Percentiles rank a stretch among this genome's conserved stretches.
Conservation (phyloP, 2,329 filamentous ascomycete genomes). For the Fusarium liriodendri region DNA sequence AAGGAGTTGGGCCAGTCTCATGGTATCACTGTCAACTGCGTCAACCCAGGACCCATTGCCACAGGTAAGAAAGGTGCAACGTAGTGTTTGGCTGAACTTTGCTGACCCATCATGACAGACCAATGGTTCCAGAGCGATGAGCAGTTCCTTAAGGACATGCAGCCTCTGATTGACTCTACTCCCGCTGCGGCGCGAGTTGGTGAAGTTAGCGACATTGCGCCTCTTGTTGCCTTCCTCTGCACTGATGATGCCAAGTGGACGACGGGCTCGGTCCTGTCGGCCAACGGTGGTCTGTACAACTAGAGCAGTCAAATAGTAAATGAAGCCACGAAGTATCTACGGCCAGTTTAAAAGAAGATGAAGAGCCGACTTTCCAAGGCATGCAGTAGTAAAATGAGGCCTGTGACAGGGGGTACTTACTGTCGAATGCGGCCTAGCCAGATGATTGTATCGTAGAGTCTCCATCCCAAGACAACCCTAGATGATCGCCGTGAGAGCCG, state of each 20-base stretch:
- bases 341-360: not conserved
- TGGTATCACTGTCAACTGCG: constrained; percentile 46
- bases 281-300: constrained; percentile 44
- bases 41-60: constrained; percentile 47
- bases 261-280: constrained; percentile 45
- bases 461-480: not conserved
- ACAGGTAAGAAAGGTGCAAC: constrained; percentile 25
- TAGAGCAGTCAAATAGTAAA: not conserved
- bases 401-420: not conserved
- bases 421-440: not conserved
- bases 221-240: constrained; percentile 47
- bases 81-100: not conserved
- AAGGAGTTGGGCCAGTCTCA: constrained; percentile 47
- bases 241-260: constrained; percentile 45
- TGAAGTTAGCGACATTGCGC: constrained; percentile 47
- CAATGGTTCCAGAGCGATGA: constrained; percentile 44
- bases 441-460: not conserved
- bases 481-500: not conserved
- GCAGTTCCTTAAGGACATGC: constrained; percentile 47
- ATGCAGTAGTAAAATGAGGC: not conserved
- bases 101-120: not conserved
- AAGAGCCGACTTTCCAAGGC: not conserved
- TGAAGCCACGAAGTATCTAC: not conserved
- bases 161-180: constrained; percentile 46
- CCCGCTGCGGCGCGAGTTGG: constrained; percentile 46